phyloP scores from a whole-genome alignment of 2,329 filamentous ascomycete species.

The Teratosphaeria pseudoeucalypti region DNA sequence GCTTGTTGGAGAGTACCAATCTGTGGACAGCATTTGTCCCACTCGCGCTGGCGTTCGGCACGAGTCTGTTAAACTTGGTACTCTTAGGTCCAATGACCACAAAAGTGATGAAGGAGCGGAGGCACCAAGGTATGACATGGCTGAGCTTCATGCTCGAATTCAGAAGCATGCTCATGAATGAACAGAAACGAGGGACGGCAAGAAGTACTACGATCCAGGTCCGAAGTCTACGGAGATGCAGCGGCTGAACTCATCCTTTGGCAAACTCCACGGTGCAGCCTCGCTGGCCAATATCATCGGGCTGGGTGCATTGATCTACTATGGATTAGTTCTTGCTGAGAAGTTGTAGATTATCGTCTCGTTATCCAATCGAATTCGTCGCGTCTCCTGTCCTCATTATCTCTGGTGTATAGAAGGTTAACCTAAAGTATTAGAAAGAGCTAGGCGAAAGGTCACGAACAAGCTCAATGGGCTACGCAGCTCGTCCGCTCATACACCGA shows the following conservation, averaged over 20 bases:
- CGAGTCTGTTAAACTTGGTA: conserved; percentile 58
- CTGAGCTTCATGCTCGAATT: neutral
- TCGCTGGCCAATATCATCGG: conserved; percentile 67
- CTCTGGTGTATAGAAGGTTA: neutral
- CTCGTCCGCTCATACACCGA: neutral
- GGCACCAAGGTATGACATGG: conserved; percentile 58
- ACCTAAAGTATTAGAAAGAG: no score
- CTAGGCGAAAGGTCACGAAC: neutral
- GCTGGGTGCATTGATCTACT: conserved; percentile 59
- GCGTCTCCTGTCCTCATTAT: neutral
- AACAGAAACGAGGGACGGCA: conserved; percentile 72
- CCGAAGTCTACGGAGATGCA: conserved; percentile 81
- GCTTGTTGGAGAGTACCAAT: conserved; percentile 49
- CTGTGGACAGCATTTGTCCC: conserved; percentile 57
- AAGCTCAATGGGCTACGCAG: neutral
- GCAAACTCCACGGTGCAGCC: conserved; percentile 68
- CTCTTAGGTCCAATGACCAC: conserved; percentile 67
- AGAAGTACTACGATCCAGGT: conserved; percentile 68
- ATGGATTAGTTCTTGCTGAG: conserved; percentile 64
- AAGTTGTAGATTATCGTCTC: neutral
- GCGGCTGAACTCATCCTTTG: conserved; percentile 67
- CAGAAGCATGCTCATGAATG: neutral
- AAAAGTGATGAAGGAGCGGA: conserved; percentile 62
- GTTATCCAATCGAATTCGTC: neutral
- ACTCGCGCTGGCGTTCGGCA: conserved; percentile 58